phyloP scores from a whole-genome alignment of 179 eudicot genomes.

The Carnegiea gigantea region DNA sequence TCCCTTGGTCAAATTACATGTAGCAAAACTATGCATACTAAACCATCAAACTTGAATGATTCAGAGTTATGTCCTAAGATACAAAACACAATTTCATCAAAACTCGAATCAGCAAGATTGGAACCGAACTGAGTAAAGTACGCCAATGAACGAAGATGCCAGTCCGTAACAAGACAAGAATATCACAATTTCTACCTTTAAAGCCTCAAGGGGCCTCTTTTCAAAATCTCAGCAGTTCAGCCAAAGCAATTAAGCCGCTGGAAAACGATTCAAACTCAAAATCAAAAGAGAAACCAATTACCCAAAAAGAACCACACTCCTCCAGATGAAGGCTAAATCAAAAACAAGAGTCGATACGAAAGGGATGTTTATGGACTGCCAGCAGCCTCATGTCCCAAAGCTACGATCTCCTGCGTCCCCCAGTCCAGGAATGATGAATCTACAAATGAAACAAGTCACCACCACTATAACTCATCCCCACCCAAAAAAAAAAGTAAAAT shows the following conservation, averaged over 20 bases:
- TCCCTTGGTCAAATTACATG: background rate
- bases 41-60: too few species aligned
- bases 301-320: background rate
- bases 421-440: conserved; percentile 72
- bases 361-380: background rate
- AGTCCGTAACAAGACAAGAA: too few species aligned
- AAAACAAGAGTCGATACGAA: background rate
- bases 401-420: conserved; percentile 84
- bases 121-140: background rate
- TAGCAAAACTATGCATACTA: too few species aligned
- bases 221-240: conserved; percentile 7
- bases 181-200: background rate
- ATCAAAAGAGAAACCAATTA: background rate
- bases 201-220: background rate
- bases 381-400: conserved; percentile 47
- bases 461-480: too few species aligned
- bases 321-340: background rate
- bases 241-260: background rate
- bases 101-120: background rate
- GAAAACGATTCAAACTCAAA: background rate
- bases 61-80: background rate
- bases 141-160: too few species aligned
- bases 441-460: conserved; percentile 18
- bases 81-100: background rate
- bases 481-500: too few species aligned